Evolutionary conservation across 2,329 filamentous ascomycete species (phyloP).

Genomic region (Trichophyton schoenleinii): DNA sequence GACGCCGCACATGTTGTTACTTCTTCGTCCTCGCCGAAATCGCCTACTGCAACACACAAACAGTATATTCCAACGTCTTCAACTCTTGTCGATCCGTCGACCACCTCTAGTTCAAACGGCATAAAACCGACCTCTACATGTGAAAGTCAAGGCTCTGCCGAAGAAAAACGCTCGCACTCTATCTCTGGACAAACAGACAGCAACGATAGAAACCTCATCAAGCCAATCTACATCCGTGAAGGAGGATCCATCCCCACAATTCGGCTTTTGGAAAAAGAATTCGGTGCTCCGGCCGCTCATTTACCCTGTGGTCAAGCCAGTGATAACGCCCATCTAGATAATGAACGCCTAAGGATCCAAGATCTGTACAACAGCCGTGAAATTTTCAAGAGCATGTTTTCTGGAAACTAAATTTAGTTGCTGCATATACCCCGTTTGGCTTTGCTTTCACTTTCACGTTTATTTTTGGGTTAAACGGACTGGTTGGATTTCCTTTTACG

Average conservation of each 20-base stretch:
- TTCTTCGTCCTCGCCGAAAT: constrained; percentile 16
- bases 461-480: not conserved
- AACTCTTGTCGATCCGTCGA: constrained; percentile 7
- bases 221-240: constrained; percentile 83
- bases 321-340: constrained; percentile 86
- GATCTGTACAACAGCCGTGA: constrained; percentile 86
- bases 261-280: constrained; percentile 87
- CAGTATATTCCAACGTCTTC: constrained; percentile 9
- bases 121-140: not conserved
- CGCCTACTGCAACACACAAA: not conserved
- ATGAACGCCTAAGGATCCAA: constrained; percentile 75
- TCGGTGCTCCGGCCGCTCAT: constrained; percentile 79
- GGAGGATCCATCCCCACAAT: constrained; percentile 93
- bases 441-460: not conserved
- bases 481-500: too few relatives aligned
- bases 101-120: not conserved
- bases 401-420: constrained; percentile 46
- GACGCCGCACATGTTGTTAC: constrained; percentile 30
- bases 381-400: constrained; percentile 78
- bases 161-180: not conserved
- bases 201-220: constrained; percentile 11
- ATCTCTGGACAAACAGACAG: not conserved
- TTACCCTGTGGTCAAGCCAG: constrained; percentile 90
- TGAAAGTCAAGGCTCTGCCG: not conserved
- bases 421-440: not conserved